Evolutionary conservation across 129 eudicot species (phyloP).

Genomic region (Helianthus tuberosus): DNA sequence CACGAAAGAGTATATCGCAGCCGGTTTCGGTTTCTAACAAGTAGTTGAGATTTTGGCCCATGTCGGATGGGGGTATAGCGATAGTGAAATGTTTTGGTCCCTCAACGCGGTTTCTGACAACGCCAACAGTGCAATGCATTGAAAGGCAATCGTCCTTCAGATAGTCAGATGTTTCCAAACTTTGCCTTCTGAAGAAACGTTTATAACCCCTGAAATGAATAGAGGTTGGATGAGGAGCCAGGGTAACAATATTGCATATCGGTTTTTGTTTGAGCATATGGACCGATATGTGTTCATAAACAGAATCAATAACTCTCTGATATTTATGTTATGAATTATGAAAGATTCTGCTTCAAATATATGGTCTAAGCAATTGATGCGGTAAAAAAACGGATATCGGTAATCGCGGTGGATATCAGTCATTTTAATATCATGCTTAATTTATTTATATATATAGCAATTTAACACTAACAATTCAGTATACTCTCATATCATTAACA

Average conservation of each 20-base stretch:
- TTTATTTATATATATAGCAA: no score
- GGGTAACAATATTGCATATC: background rate
- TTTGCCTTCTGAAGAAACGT: slow-evolving; percentile 66
- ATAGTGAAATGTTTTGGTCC: slow-evolving; percentile 67
- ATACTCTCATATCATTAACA: no score
- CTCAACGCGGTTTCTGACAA: slow-evolving; percentile 83
- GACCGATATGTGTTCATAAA: background rate
- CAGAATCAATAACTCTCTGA: background rate
- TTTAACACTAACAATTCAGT: no score
- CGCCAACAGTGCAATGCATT: slow-evolving; percentile 87
- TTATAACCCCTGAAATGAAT: slow-evolving; percentile 82
- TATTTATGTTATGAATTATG: background rate
- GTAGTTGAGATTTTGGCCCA: slow-evolving; percentile 65
- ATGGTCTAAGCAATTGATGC: background rate
- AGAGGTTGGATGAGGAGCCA: slow-evolving; percentile 13
- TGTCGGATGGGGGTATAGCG: slow-evolving; percentile 79
- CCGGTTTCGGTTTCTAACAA: slow-evolving; percentile 73
- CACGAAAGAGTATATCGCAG: slow-evolving; percentile 65
- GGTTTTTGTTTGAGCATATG: background rate
- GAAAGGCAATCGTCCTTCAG: slow-evolving; percentile 76
- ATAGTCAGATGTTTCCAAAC: slow-evolving; percentile 71
- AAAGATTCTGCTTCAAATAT: background rate
- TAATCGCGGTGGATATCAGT: no score
- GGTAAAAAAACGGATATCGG: no score
- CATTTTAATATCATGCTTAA: no score